Evolutionary conservation across 176 grass and related monocot genomes (phyloP).

Genomic region (Juncus effusus): DNA sequence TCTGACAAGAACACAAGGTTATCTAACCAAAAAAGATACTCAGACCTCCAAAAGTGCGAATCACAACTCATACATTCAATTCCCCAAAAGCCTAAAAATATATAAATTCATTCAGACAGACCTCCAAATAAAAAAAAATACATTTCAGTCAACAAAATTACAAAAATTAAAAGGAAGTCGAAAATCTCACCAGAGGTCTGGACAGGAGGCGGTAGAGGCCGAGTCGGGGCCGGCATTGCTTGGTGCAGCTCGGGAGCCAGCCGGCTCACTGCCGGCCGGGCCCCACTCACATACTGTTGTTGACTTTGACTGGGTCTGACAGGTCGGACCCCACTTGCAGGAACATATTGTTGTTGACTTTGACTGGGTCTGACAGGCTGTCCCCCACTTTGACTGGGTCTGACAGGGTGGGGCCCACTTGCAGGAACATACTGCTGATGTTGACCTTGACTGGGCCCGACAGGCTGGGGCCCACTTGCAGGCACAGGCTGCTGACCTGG

Average conservation of each 20-base stretch:
- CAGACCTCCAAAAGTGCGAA: too few relatives aligned
- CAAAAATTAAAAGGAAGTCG: not conserved
- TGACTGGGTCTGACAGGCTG: too few relatives aligned
- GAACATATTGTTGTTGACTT: not conserved
- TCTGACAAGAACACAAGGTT: too few relatives aligned
- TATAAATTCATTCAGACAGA: not conserved
- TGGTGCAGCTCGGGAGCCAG: constrained; percentile 98
- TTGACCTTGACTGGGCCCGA: not conserved
- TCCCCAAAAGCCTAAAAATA: not conserved
- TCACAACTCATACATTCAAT: not conserved
- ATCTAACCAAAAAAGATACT: too few relatives aligned
- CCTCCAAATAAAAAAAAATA: not conserved
- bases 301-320: not conserved
- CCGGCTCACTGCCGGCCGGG: constrained; percentile 29
- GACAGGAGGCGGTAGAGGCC: constrained; percentile 27
- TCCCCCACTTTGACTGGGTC: too few relatives aligned
- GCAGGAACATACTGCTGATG: not conserved
- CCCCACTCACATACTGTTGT: constrained; percentile 30
- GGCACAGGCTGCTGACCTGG: not conserved
- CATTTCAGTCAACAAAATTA: not conserved
- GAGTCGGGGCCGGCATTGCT: constrained; percentile 64
- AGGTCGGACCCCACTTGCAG: not conserved
- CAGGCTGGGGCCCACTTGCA: not conserved
- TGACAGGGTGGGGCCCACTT: constrained; percentile 17
- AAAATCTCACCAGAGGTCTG: constrained; percentile 22